Base-by-base conservation (phyloP, 2,329 filamentous ascomycete species). In the Sordariomycetes sp. region DNA sequence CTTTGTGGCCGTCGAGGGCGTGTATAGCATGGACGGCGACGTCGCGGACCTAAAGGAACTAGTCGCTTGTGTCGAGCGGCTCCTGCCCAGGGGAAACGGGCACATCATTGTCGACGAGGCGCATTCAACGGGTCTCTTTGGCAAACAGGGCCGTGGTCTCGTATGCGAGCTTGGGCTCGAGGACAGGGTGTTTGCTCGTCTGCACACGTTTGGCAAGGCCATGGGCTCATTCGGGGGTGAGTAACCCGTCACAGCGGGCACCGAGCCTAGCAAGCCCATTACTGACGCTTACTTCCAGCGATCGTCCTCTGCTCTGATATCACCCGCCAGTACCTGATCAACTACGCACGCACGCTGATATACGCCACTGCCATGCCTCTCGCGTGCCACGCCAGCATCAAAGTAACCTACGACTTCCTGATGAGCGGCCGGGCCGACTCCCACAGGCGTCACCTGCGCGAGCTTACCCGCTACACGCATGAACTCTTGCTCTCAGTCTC, bases 11-110 rank as follows among this genome's bases (percentile, higher is more conserved):
- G 74, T 89, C 0, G 86, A 90, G 62, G 80, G 78, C 0, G 73
- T 90, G 0, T 92, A 94, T 67, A 90, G 86, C 66, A 94, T 94
- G 89, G 88, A 92, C 56, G 89, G 89, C 0, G 87, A 91, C 62
- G 70, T 89, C 20, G 80, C 80, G 0, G 85, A 85, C 0, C 70
- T 94, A 12, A 63, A 65, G 12, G 76, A 82, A 6, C 79, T 91
- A 20, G 75, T 86, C 1, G 67, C 74, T 0, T 71, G 79, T 4
- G 76, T 86, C 0, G 76, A 86, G 48, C 67, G 70, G 1, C 63
- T 78, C 0, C 68, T 90, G 0, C 80, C 84, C 0, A 59, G 60
- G 0, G 75, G 75, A 0, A 88, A 87, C 53, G 81, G 77, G 0
- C 74, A 85, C 58, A 69, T 88, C 4, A 74, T 87, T 10, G 77